phyloP scores from a whole-genome alignment of 768 basidiomycete species.

The Hygrophorus russula region DNA sequence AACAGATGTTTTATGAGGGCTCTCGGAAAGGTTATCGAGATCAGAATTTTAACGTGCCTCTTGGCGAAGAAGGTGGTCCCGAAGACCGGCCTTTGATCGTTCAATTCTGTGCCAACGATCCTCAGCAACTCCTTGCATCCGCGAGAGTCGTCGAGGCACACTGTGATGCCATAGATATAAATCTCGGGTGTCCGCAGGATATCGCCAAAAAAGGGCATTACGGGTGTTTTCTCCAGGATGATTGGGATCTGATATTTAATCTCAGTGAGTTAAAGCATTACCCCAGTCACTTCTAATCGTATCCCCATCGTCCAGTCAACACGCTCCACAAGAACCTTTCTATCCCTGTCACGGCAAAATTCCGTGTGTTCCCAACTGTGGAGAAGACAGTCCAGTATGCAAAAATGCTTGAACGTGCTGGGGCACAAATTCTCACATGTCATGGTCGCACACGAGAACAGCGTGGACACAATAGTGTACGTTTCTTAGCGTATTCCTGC shows the following conservation, averaged over 20 bases:
- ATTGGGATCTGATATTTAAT: constrained; percentile 80
- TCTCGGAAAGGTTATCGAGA: constrained; percentile 45
- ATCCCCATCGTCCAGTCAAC: constrained; percentile 38
- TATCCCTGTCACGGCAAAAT: constrained; percentile 95
- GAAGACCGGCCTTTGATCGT: constrained; percentile 77
- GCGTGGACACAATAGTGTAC: constrained; percentile 70
- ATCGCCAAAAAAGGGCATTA: constrained; percentile 84
- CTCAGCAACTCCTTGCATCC: constrained; percentile 63
- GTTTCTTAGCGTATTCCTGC: constrained; percentile 11
- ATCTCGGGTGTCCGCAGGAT: constrained; percentile 91
- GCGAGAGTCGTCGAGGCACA: constrained; percentile 66
- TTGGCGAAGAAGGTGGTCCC: constrained; percentile 77
- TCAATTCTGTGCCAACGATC: constrained; percentile 91
- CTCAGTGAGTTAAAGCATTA: constrained; percentile 42
- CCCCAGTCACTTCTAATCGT: background rate
- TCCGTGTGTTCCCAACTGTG: constrained; percentile 77
- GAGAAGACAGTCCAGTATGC: constrained; percentile 92
- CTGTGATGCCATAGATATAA: constrained; percentile 93
- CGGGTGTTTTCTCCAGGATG: constrained; percentile 87
- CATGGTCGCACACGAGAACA: constrained; percentile 90
- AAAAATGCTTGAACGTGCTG: constrained; percentile 89
- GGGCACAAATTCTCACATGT: constrained; percentile 90
- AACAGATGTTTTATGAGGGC: constrained; percentile 51
- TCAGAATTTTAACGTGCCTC: constrained; percentile 53
- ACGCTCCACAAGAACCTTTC: constrained; percentile 73